Evolutionary conservation across 1,139 yeast species (phyloP).

Genomic region (Diutina mesorugosa): DNA sequence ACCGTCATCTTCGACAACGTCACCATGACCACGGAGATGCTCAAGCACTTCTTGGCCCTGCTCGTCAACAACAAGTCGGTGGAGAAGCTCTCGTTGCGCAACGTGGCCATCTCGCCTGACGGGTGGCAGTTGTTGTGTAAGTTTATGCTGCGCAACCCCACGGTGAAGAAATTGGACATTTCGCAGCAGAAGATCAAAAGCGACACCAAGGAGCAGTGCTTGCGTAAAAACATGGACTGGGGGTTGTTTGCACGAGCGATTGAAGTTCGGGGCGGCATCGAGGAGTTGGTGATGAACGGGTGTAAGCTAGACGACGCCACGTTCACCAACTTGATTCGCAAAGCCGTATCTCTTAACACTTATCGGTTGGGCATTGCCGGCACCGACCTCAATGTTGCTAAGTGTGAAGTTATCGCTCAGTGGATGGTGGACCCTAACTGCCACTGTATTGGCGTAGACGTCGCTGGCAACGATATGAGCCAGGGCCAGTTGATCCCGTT

Average conservation of each 20-base stretch:
- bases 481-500: constrained; percentile 40
- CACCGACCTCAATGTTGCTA: constrained; percentile 45
- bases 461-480: constrained; percentile 70
- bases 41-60: constrained; percentile 53
- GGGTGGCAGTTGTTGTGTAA: constrained; percentile 68
- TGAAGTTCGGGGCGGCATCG: constrained; percentile 54
- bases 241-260: constrained; percentile 47
- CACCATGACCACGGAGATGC: constrained; percentile 68
- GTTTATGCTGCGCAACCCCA: constrained; percentile 48
- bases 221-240: constrained; percentile 73
- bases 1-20: constrained; percentile 78
- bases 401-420: constrained; percentile 33
- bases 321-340: constrained; percentile 37
- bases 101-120: constrained; percentile 51
- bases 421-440: constrained; percentile 48
- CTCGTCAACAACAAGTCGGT: constrained; percentile 42
- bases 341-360: constrained; percentile 42
- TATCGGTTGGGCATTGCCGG: constrained; percentile 70
- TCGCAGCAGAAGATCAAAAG: constrained; percentile 57
- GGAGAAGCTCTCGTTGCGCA: constrained; percentile 48
- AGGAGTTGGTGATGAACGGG: constrained; percentile 75
- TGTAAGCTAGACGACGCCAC: constrained; percentile 45
- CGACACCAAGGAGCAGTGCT: constrained; percentile 28
- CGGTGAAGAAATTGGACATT: constrained; percentile 60
- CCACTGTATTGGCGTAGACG: constrained; percentile 67